Percentiles rank a stretch among this genome's conserved stretches.
phyloP scores from a whole-genome alignment of 1,284 basidiomycete genomes.

The Moesziomyces globuligerus region DNA sequence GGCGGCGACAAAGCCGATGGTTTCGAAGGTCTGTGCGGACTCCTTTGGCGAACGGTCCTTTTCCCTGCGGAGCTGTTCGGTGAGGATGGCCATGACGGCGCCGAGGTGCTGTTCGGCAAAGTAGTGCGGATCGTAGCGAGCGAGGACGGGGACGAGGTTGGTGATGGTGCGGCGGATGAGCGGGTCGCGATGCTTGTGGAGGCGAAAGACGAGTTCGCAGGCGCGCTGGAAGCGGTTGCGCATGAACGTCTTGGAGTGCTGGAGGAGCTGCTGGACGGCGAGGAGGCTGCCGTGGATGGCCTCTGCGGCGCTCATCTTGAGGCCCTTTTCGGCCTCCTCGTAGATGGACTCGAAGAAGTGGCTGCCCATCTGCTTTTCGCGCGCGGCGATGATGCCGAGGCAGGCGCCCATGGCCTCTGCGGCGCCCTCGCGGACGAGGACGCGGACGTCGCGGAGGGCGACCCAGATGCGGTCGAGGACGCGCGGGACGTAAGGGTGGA shows the following conservation, averaged over 20 bases:
- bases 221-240: slow-evolving; percentile 86
- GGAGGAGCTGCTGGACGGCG: slow-evolving; percentile 88
- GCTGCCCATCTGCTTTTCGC: slow-evolving; percentile 66
- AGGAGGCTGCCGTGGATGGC: slow-evolving; percentile 92
- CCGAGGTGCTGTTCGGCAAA: slow-evolving; percentile 64
- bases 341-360: slow-evolving; percentile 69
- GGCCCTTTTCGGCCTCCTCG: slow-evolving; percentile 85
- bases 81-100: slow-evolving; percentile 57
- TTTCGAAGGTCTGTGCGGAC: slow-evolving; percentile 77
- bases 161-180: slow-evolving; percentile 76
- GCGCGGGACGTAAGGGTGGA: slow-evolving; percentile 63
- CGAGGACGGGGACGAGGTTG: slow-evolving; percentile 62
- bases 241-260: slow-evolving; percentile 97
- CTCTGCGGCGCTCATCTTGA: slow-evolving; percentile 82
- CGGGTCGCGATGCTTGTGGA: slow-evolving; percentile 88
- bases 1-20: slow-evolving; percentile 92
- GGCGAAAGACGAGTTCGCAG: slow-evolving; percentile 89
- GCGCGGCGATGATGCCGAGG: slow-evolving; percentile 62
- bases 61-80: slow-evolving; percentile 57
- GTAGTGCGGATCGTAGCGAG: slow-evolving; percentile 64
- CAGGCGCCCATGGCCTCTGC: slow-evolving; percentile 66
- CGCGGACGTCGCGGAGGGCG: slow-evolving; percentile 61
- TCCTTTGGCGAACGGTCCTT: slow-evolving; percentile 60
- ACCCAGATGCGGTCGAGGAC: slow-evolving; percentile 66
- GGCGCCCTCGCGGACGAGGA: slow-evolving; percentile 63